Conservation (phyloP, 495 filamentous ascomycete species). For the Aspergillus biplanus region DNA sequence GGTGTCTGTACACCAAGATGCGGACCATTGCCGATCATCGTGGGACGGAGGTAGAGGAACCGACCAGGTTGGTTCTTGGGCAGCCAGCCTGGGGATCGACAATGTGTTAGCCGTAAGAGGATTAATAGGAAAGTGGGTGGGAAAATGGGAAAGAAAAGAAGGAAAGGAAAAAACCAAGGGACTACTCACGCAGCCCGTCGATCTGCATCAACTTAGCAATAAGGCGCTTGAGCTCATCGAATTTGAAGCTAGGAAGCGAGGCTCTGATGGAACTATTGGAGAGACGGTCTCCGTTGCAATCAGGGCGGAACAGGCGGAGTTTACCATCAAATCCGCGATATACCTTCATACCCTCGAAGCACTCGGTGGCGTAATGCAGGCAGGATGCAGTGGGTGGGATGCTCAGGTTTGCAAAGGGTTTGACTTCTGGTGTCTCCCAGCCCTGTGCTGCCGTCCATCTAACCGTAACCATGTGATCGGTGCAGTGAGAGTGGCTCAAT, state of each 20-base stretch:
- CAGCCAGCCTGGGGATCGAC: conserved; percentile 64
- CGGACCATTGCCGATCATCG: conserved; percentile 78
- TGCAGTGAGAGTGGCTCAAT: conserved; percentile 63
- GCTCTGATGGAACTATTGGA: conserved; percentile 70
- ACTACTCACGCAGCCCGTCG: conserved; percentile 44
- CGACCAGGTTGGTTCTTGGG: conserved; percentile 60
- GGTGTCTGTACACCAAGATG: conserved; percentile 83
- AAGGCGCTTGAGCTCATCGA: conserved; percentile 71
- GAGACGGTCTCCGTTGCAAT: conserved; percentile 77
- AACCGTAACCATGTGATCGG: conserved; percentile 88
- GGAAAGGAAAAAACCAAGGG: not conserved
- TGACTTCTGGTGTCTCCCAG: conserved; percentile 78
- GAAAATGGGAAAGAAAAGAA: not conserved
- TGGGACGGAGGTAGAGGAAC: conserved; percentile 83
- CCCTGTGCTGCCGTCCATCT: conserved; percentile 68
- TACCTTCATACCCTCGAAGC: conserved; percentile 34
- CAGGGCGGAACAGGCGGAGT: conserved; percentile 83
- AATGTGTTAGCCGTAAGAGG: conserved; percentile 10
- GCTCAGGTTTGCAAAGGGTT: conserved; percentile 77
- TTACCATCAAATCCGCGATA: conserved; percentile 31
- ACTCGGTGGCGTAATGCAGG: conserved; percentile 32
- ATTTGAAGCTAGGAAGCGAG: conserved; percentile 75
- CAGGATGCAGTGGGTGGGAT: conserved; percentile 81
- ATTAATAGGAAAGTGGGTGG: not conserved
- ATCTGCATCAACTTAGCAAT: conserved; percentile 67